Evolutionary conservation across 192 early-diverging fungal species (phyloP), one percentile per base, ranked within the genome.

Genomic region (Physocladia obscura): DNA sequence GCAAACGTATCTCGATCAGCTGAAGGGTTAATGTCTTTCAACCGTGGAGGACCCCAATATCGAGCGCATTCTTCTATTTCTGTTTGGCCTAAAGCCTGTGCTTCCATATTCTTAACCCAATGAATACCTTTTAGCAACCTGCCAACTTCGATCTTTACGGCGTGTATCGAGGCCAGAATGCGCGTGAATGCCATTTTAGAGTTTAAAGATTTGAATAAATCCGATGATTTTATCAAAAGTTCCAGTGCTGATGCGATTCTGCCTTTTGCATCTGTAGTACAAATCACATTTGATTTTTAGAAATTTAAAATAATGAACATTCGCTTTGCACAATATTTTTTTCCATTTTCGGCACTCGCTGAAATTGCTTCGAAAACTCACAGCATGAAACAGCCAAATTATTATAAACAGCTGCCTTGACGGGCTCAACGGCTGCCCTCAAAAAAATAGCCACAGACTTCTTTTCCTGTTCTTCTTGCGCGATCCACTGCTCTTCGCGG

Each of bases 31-130:
- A 56, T 73, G 61, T 58, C 78, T 73, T 30, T 75, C 65, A 11
- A 76, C 31, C 29, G 62, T 56, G 48, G 71, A 48, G 56, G 77
- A 49, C 67, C 75, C 76, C 67, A 65, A 54, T 44, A 77, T 40
- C 62, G 71, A 30, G 56, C 70, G 40, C 62, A 58, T 38, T 83
- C 81, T 26, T 79, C 75, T 34, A 73, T 57, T n/a, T 44, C 40
- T 44, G 40, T 44, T n/a, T n/a, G n/a, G 31, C 75, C 79, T 37
- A 71, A 63, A 34, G 76, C 76, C n/a, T 77, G 58, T 3, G 65
- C 62, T 26, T 77, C 79, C 76, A 80, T 78, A 11, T 78, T 62
- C 4, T 74, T 59, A 47, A 79, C 40, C 82, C 82, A 83, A 31
- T 83, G 76, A 26, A 83, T 35, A 29, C 37, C 26, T 48, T 79